These are phyloP conservation scores for Ustilago hordei DNA, from an alignment of 1,284 basidiomycete species.

Conservation along the genomic window DNA sequence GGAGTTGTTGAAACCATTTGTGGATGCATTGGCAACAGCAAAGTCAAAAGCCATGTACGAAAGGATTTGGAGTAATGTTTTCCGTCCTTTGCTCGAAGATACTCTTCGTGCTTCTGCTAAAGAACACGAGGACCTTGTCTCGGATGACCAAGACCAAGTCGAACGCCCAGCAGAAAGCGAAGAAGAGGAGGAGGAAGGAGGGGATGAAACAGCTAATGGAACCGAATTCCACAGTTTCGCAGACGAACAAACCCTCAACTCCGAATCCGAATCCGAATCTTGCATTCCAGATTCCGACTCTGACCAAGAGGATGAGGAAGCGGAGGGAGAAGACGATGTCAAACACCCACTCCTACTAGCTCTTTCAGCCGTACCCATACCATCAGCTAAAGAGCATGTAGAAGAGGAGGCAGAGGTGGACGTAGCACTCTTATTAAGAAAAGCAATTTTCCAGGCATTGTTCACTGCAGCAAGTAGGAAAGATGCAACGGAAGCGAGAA, in stretches of 20 bases:
- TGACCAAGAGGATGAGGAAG: constrained; percentile 12
- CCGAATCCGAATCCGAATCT: constrained; percentile 32
- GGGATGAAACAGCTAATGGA: constrained; percentile 28
- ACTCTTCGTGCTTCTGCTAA: constrained; percentile 34
- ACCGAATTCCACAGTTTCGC: constrained; percentile 47
- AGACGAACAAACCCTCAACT: constrained; percentile 22
- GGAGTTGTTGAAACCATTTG: constrained; percentile 77
- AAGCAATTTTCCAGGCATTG: constrained; percentile 76
- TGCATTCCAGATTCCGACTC: constrained; percentile 2
- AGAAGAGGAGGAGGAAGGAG: constrained; percentile 33
- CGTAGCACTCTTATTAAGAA: constrained; percentile 72
- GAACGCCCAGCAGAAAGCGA: constrained; percentile 18
- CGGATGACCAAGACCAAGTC: constrained; percentile 18
- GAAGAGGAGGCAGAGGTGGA: constrained; percentile 21
- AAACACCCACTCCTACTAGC: constrained; percentile 39
- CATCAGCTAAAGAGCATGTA: constrained; percentile 15
- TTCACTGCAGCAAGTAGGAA: constrained; percentile 82
- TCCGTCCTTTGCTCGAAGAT: constrained; percentile 75
- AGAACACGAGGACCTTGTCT: constrained; percentile 5
- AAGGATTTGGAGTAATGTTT: constrained; percentile 76
- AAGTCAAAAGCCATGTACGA: constrained; percentile 76
- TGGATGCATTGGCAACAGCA: constrained; percentile 78
- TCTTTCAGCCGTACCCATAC: constrained; percentile 36
- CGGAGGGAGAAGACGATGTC: constrained; percentile 27
- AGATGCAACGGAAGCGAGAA: constrained; percentile 80